A percentile compares a stretch with the other conserved stretches of the same genome.
These are phyloP conservation scores for Rhexocercosporidium sp. DNA, from an alignment of 2,329 filamentous ascomycete genomes.

Conservation along the genomic window DNA sequence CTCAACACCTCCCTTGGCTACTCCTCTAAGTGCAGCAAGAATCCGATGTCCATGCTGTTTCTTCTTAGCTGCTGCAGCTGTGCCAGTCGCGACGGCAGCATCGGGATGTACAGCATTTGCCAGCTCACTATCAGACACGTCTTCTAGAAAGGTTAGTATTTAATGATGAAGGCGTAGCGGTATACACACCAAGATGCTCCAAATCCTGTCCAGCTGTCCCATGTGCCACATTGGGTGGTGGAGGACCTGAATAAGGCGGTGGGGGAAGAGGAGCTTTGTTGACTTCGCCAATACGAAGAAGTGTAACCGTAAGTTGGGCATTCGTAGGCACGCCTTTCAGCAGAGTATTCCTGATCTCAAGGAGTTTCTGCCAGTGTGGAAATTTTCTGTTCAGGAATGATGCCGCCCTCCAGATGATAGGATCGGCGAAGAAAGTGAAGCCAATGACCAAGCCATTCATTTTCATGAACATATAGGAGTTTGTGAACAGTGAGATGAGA, in stretches of 20 bases:
- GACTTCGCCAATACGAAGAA: conserved; percentile 80
- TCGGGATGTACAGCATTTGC: conserved; percentile 47
- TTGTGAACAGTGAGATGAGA: conserved; percentile 57
- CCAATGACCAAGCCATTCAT: conserved; percentile 70
- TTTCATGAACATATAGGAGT: conserved; percentile 68
- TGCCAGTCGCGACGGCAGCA: conserved; percentile 39
- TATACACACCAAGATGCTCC: conserved; percentile 54
- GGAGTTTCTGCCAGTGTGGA: conserved; percentile 76
- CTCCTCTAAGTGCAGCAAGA: conserved; percentile 68
- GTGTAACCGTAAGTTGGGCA: conserved; percentile 79
- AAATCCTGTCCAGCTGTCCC: conserved; percentile 57
- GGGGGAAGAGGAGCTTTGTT: conserved; percentile 80
- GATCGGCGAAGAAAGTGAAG: conserved; percentile 80
- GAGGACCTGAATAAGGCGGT: conserved; percentile 53
- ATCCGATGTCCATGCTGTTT: conserved; percentile 37
- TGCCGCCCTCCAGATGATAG: conserved; percentile 66
- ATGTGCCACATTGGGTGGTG: conserved; percentile 47
- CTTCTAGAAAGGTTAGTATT: conserved; percentile 33
- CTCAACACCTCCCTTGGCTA: conserved; percentile 68
- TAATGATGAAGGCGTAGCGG: conserved; percentile 34
- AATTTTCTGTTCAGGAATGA: conserved; percentile 63
- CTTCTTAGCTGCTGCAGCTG: conserved; percentile 31
- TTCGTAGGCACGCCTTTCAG: conserved; percentile 86
- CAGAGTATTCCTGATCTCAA: conserved; percentile 64
- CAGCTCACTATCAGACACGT: conserved; percentile 38